Conservation (phyloP, 441 rosid species). For the Arabidopsis lyrata region DNA sequence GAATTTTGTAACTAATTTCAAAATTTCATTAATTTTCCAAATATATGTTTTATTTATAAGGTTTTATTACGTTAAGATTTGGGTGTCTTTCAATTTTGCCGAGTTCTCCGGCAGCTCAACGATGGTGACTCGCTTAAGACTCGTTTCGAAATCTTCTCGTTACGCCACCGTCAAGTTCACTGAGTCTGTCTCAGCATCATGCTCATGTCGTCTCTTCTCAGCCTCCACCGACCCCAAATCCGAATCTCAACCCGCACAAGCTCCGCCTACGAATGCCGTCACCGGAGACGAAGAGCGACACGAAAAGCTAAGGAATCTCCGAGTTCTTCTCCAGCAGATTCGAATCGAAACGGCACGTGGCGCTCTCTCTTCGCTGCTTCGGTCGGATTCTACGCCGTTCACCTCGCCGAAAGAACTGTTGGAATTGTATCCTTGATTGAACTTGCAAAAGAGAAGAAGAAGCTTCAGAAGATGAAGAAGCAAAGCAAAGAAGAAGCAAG, state of each 20-base stretch:
- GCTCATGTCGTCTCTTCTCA: slow-evolving; percentile 41
- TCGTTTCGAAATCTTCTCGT: slow-evolving; percentile 36
- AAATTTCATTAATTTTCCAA: neutral
- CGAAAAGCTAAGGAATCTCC: slow-evolving; percentile 54
- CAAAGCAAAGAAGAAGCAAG: no score
- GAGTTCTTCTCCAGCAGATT: slow-evolving; percentile 60
- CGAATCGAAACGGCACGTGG: slow-evolving; percentile 54
- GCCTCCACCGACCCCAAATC: neutral
- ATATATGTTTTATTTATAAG: neutral
- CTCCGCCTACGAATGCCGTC: neutral
- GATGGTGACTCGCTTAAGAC: slow-evolving; percentile 36
- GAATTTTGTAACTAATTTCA: neutral
- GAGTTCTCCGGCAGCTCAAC: slow-evolving; percentile 18
- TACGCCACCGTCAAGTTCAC: slow-evolving; percentile 17
- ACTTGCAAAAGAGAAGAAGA: no score
- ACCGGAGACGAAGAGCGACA: slow-evolving; percentile 46
- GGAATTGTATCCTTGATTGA: no score
- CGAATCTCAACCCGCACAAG: slow-evolving; percentile 8
- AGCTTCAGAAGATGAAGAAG: no score
- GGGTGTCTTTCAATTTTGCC: neutral
- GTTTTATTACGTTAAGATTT: neutral
- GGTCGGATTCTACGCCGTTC: slow-evolving; percentile 49
- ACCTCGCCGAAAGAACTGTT: slow-evolving; percentile 59
- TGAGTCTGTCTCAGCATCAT: slow-evolving; percentile 8
- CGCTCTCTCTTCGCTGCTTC: slow-evolving; percentile 51